Evolutionary conservation across 2,329 filamentous ascomycete species (phyloP), one percentile per base, ranked within the genome.

Genomic region (Fusarium acutatum): DNA sequence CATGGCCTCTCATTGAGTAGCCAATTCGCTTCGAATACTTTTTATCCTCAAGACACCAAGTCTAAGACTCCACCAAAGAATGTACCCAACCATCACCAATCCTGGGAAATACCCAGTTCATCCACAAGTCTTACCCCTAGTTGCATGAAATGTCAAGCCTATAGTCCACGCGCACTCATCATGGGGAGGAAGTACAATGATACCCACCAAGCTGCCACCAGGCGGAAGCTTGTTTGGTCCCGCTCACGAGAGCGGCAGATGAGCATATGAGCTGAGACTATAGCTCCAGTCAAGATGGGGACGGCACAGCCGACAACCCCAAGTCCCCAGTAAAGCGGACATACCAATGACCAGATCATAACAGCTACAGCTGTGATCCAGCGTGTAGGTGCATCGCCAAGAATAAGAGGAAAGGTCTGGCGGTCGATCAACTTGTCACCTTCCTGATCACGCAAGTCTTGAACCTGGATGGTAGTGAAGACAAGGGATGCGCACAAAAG

Each of bases 401-500:
- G 34, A 49, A 75, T 73, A 12, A 78, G 63, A 7, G 76, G 71
- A 15, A 76, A 52, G n/a, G 76, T 77, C 22, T 70, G 63, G 9
- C 76, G 68, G 54, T 78, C 71, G 49, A 77, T 73, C 56, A 75
- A 15, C 6, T 58, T 59, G 37, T 78, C 76, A 12, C 76, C 76
- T 22, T 74, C 75, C 43, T 77, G 73, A 60, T 77, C 75, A 14
- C 75, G 74, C 37, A 77, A 50, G 38, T 77, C 75, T 34, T 77
- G 75, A 17, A 76, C 75, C 50, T 77, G 75, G 24, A 77, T 77
- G 20, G 76, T 78, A 13, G 76, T 78, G 38, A 78, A 63, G 47
- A 78, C 75, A 20, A 78, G 65, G 22, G 40, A 56, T 22, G 75
- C 75, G 18, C 63, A 64, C 4, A 77, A 62, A 3, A 72, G 40